These are phyloP conservation scores for Pholiota molesta DNA, from an alignment of 768 basidiomycete genomes.

Conservation along the genomic window DNA sequence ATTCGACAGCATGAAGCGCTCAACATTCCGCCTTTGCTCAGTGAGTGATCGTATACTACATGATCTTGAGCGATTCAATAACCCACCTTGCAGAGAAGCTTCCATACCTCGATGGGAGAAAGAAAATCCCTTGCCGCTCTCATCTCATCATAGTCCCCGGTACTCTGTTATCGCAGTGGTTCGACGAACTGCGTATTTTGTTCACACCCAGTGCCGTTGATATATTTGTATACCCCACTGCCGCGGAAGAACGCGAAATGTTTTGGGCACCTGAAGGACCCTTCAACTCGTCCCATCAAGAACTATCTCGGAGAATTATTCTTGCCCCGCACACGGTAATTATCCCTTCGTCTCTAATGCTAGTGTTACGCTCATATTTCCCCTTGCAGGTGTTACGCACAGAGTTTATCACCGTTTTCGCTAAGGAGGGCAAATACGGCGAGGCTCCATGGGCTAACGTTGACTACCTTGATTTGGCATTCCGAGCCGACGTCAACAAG, in stretches of 20 bases:
- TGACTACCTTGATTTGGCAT: slow-evolving; percentile 11
- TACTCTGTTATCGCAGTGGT: too few species aligned
- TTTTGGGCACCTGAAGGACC: slow-evolving; percentile 27
- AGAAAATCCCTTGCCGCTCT: slow-evolving; percentile 17
- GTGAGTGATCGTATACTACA: background rate
- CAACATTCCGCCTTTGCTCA: slow-evolving; percentile 4
- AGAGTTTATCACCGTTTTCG: slow-evolving; percentile 13
- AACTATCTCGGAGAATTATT: slow-evolving; percentile 18
- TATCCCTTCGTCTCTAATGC: background rate
- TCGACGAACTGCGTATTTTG: too few species aligned
- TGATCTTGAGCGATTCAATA: background rate
- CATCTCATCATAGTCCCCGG: slow-evolving; percentile 27
- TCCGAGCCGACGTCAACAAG: background rate
- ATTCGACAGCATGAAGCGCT: too few species aligned
- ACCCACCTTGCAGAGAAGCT: background rate
- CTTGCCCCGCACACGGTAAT: slow-evolving; percentile 28
- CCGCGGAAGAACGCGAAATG: background rate
- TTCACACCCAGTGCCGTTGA: background rate
- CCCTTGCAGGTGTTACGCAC: slow-evolving; percentile 18
- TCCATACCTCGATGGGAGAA: slow-evolving; percentile 3
- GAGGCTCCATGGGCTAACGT: slow-evolving; percentile 1
- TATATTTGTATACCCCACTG: slow-evolving; percentile 23
- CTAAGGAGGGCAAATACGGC: background rate
- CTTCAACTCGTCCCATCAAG: slow-evolving; percentile 12
- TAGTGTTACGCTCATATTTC: too few species aligned